Conservation (phyloP, 257 asterid genomes). For the Nicotiana paniculata region DNA sequence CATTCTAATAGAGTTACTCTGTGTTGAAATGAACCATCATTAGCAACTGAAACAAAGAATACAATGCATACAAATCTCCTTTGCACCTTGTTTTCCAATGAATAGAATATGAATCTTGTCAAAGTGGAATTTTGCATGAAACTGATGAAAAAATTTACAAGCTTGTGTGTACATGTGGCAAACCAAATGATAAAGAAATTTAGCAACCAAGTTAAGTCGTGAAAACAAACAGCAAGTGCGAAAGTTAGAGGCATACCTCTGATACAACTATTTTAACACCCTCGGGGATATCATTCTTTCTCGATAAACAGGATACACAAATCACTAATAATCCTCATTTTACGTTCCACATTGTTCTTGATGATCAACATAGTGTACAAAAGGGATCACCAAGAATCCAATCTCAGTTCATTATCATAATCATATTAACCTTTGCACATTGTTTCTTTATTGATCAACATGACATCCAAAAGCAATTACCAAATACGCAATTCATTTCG, state of each 20-base stretch:
- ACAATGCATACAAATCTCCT: background rate
- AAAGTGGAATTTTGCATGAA: background rate
- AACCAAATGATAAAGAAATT: background rate
- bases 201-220: background rate
- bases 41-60: background rate
- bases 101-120: background rate
- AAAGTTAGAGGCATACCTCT: background rate
- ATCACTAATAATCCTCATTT: background rate
- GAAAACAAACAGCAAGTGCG: background rate
- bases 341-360: background rate
- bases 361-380: background rate
- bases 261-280: background rate
- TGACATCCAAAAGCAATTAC: conserved; percentile 1
- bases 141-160: background rate
- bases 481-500: background rate
- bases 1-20: background rate
- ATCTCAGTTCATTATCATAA: background rate
- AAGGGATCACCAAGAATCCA: background rate
- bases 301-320: background rate
- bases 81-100: background rate
- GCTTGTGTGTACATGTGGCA: background rate
- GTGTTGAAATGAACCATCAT: background rate
- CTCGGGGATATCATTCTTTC: background rate
- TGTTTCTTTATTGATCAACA: background rate
- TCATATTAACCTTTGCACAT: background rate